A percentile compares a stretch with the other conserved stretches of the same genome.
Evolutionary conservation across 1,284 basidiomycete species (phyloP).

Genomic region (Trametes pubescens): DNA sequence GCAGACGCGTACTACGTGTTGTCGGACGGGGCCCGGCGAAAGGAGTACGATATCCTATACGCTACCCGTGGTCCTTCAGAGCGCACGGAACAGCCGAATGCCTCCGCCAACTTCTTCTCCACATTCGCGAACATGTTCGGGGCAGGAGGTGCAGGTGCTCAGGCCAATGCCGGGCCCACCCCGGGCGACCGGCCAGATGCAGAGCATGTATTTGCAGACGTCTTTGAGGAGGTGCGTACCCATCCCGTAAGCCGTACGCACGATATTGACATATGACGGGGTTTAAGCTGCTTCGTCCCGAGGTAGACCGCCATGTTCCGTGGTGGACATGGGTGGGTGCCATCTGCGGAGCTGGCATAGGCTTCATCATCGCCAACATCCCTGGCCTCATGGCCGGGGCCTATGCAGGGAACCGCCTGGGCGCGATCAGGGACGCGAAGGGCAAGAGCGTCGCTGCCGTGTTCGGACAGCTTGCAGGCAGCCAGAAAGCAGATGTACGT

Average conservation of each 20-base stretch:
- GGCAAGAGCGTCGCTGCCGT: conserved; percentile 92
- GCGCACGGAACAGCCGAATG: conserved; percentile 66
- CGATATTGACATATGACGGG: neutral
- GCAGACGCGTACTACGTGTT: conserved; percentile 98
- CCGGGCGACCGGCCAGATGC: conserved; percentile 71
- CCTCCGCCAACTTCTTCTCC: conserved; percentile 80
- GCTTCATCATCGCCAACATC: conserved; percentile 89
- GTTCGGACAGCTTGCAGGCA: conserved; percentile 81
- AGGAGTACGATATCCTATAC: conserved; percentile 85
- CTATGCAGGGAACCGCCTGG: conserved; percentile 85
- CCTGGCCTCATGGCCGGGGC: conserved; percentile 84
- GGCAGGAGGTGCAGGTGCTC: conserved; percentile 41
- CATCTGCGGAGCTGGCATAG: conserved; percentile 72
- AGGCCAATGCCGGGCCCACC: conserved; percentile 43
- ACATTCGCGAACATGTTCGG: conserved; percentile 79
- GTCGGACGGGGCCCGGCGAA: conserved; percentile 80
- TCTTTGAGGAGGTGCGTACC: conserved; percentile 81
- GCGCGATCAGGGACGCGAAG: conserved; percentile 91
- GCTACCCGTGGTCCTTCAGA: conserved; percentile 56
- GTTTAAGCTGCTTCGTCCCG: conserved; percentile 77
- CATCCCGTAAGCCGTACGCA: neutral
- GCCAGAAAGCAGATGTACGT: conserved; percentile 87
- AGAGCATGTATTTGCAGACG: conserved; percentile 85
- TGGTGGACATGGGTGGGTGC: conserved; percentile 86
- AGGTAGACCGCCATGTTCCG: conserved; percentile 72